phyloP scores from a whole-genome alignment of 2,329 filamentous ascomycete species.

The Colletotrichum sp. region DNA sequence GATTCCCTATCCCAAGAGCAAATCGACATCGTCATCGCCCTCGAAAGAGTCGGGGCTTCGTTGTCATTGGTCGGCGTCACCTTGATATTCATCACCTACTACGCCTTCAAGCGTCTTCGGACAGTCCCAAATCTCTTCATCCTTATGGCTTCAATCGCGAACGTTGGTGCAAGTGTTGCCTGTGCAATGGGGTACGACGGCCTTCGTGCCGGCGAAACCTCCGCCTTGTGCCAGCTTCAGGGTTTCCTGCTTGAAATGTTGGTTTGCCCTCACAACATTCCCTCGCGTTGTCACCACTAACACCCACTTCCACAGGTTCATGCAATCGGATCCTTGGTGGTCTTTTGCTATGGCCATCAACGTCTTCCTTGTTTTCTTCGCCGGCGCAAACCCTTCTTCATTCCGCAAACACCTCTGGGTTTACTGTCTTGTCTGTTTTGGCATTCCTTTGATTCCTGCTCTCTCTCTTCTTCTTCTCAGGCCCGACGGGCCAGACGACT shows the following conservation, averaged over 20 bases:
- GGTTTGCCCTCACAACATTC: conserved; percentile 34
- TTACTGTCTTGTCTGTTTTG: conserved; percentile 75
- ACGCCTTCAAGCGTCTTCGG: conserved; percentile 54
- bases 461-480: conserved; percentile 66
- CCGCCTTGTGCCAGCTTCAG: conserved; percentile 65
- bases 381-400: conserved; percentile 65
- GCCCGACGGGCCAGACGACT: background rate
- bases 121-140: conserved; percentile 68
- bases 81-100: conserved; percentile 58
- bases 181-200: conserved; percentile 75
- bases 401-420: conserved; percentile 76
- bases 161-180: conserved; percentile 65
- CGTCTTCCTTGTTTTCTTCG: conserved; percentile 74
- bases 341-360: conserved; percentile 84
- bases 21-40: conserved; percentile 22
- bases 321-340: conserved; percentile 79
- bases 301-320: conserved; percentile 62
- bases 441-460: conserved; percentile 71
- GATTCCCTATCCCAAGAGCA: conserved; percentile 30
- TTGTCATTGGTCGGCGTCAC: conserved; percentile 57
- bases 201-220: conserved; percentile 56
- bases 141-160: conserved; percentile 64
- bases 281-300: background rate
- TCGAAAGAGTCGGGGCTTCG: conserved; percentile 47
- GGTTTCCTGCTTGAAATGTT: conserved; percentile 72